Base-by-base conservation (phyloP, 2,329 filamentous ascomycete genomes). In the Bertia moriformis region DNA sequence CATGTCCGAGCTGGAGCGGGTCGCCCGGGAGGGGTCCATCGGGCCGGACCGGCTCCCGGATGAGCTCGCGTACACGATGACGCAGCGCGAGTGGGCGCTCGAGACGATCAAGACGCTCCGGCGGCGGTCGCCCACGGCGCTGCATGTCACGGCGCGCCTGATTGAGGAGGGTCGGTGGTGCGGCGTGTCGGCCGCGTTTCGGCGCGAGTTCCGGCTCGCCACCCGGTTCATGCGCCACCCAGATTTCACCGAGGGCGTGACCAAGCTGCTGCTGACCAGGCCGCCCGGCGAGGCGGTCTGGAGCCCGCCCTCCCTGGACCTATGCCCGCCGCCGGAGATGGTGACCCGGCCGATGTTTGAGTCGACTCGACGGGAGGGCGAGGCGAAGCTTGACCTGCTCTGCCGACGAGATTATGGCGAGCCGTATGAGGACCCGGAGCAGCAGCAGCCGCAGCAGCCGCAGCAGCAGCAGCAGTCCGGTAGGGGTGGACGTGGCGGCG, bases 161-260 rank as follows among this genome's bases (percentile, higher is more conserved):
- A 82, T 96, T 73, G 80, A 78, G 47, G 60, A 83, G 38, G 86
- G 84, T 43, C 62, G 64, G 48, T 54, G 66, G 22, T 96, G 91
- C 91, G 69, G 69, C 45, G 94, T 98, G 50, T 65, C 72, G 14
- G 73, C 94, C 60, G 78, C 89, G 1, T 98, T 96, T 68, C 67
- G 78, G 53, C 77, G 77, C 45, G 91, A 98, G 64, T 73, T 91
- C 60, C 71, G 81, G 52, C 85, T 98, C 43, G 87, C 89, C 2
- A 65, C 71, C 42, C 73, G 77, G 45, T 96, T 96, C 65, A 96
- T 98, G 89, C 69, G 70, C 41, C 81, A 91, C 56, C 82, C 75
- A 4, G 91, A 98, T 59, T 98, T 98, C 53, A 78, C 78, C 35
- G 85, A 93, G 61, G 91, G 91, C 40, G 89, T 98, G 14, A 75